Evolutionary conservation across 2,329 filamentous ascomycete species (phyloP).

Genomic region (Calonectria crousiana): DNA sequence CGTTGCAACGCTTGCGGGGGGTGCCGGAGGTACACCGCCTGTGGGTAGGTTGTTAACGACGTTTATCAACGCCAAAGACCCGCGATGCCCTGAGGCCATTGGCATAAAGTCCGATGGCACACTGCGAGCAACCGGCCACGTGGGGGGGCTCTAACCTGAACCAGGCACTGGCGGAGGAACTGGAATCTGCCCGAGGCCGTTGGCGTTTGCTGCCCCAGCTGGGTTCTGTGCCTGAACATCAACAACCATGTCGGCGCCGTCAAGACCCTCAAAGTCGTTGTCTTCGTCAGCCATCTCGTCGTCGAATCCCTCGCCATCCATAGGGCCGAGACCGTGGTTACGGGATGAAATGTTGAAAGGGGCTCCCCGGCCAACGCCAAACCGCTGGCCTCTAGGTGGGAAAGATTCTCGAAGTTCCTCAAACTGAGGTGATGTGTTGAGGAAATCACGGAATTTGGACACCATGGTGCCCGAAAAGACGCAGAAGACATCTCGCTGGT

Average conservation of each 20-base stretch:
- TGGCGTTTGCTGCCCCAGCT: constrained; percentile 28
- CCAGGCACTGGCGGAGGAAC: constrained; percentile 45
- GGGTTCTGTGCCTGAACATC: constrained; percentile 48
- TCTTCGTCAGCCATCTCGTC: constrained; percentile 60
- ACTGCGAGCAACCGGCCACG: constrained; percentile 30
- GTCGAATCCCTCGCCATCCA: constrained; percentile 53
- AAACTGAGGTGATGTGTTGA: constrained; percentile 71
- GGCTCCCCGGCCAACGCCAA: constrained; percentile 8
- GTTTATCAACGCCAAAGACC: constrained; percentile 40
- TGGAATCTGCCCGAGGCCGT: constrained; percentile 40
- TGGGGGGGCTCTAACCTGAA: constrained; percentile 40
- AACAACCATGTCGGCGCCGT: constrained; percentile 54
- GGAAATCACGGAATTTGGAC: constrained; percentile 78
- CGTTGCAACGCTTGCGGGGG: constrained; percentile 47
- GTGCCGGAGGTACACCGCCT: constrained; percentile 31
- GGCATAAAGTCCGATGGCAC: constrained; percentile 31
- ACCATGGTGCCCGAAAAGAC: constrained; percentile 95
- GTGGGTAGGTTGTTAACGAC: constrained; percentile 46
- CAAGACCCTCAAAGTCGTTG: constrained; percentile 57
- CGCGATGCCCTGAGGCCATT: constrained; percentile 33
- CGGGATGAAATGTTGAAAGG: not conserved
- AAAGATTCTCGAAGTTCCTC: constrained; percentile 55
- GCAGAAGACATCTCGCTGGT: constrained; percentile 95
- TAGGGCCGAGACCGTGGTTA: constrained; percentile 18
- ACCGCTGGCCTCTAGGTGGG: constrained; percentile 30